Evolutionary conservation across 495 filamentous ascomycete genomes (phyloP).

Genomic region (Aspergillus bridgeri): DNA sequence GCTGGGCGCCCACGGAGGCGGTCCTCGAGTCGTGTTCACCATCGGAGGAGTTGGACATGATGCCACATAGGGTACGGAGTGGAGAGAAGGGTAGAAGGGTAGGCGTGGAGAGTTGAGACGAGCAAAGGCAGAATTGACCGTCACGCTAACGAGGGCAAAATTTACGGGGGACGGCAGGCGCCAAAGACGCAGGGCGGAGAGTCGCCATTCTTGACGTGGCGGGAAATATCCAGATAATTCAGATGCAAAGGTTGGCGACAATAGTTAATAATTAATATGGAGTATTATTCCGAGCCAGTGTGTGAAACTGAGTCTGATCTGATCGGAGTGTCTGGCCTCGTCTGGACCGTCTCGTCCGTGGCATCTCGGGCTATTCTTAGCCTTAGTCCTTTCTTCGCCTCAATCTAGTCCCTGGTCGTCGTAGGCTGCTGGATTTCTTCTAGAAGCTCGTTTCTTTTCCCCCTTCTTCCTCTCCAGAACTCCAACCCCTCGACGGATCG

Average conservation of each 20-base stretch:
- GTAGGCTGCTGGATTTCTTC: neutral
- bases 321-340: neutral
- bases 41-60: slow-evolving; percentile 31
- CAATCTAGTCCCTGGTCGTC: neutral
- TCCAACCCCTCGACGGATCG: neutral
- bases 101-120: neutral
- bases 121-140: neutral
- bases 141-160: neutral
- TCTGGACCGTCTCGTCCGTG: neutral
- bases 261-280: too few species aligned
- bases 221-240: neutral
- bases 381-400: neutral
- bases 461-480: neutral
- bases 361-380: neutral
- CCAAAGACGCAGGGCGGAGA: slow-evolving; percentile 12
- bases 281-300: too few species aligned
- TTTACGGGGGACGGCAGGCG: slow-evolving; percentile 24
- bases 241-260: too few species aligned
- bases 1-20: slow-evolving; percentile 34
- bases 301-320: too few species aligned
- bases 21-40: slow-evolving; percentile 45
- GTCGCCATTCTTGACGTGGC: neutral
- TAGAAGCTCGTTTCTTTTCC: slow-evolving; percentile 2
- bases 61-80: neutral
- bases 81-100: neutral